phyloP scores from a whole-genome alignment of 2,329 filamentous ascomycete species.

The Stylonectria norvegica region DNA sequence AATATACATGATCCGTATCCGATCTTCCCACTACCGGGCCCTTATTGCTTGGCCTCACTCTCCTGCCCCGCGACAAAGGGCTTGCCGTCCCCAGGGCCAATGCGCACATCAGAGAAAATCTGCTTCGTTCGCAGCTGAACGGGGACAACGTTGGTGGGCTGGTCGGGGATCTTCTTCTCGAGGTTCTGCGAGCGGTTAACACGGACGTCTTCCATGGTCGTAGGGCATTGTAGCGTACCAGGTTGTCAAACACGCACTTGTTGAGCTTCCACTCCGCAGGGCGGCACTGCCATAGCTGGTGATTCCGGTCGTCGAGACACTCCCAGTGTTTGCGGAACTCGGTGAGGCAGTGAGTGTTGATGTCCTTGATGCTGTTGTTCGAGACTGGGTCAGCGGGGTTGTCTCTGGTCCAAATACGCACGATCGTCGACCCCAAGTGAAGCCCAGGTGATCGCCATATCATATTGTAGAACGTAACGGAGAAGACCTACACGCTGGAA shows the following conservation, averaged over 20 bases:
- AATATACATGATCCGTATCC: constrained; percentile 29
- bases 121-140: constrained; percentile 68
- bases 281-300: constrained; percentile 94
- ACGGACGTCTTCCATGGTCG: not conserved
- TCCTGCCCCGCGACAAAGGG: constrained; percentile 37
- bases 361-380: constrained; percentile 72
- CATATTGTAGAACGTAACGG: not conserved
- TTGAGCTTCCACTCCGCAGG: constrained; percentile 85
- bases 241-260: constrained; percentile 91
- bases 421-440: no score
- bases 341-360: constrained; percentile 90
- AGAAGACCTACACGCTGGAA: constrained; percentile 77
- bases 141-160: constrained; percentile 65
- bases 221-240: constrained; percentile 64
- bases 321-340: constrained; percentile 94
- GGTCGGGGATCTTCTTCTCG: constrained; percentile 75
- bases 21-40: constrained; percentile 16
- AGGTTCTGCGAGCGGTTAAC: constrained; percentile 56
- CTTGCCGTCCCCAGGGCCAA: constrained; percentile 41
- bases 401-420: no score
- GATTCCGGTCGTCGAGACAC: constrained; percentile 96
- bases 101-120: constrained; percentile 56
- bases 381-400: constrained; percentile 16
- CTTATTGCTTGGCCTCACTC: constrained; percentile 37
- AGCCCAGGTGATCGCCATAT: no score